Conservation (phyloP, 768 basidiomycete genomes). For the Basidioascus undulatus region DNA sequence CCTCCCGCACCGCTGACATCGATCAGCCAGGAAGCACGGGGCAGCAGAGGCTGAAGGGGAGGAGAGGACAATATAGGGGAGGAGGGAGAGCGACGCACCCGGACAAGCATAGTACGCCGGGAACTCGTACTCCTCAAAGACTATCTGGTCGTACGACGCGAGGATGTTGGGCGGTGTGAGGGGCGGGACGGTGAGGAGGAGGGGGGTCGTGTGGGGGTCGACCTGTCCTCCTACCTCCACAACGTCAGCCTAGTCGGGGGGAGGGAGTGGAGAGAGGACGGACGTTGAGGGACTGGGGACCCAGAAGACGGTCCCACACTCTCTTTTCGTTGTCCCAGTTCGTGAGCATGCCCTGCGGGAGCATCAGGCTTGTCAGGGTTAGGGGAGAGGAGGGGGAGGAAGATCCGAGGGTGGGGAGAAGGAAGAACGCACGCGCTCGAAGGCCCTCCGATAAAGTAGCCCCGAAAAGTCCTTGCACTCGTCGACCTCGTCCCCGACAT, state of each 20-base stretch:
- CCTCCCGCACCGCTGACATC: background rate
- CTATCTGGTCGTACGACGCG: slow-evolving; percentile 78
- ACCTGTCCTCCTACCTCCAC: slow-evolving; percentile 29
- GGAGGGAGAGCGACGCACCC: slow-evolving; percentile 28
- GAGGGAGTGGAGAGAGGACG: too few species aligned
- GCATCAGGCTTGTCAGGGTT: background rate
- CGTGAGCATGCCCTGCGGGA: slow-evolving; percentile 53
- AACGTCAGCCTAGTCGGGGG: background rate
- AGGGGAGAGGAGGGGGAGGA: background rate
- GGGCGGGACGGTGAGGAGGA: slow-evolving; percentile 80
- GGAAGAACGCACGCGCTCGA: slow-evolving; percentile 44
- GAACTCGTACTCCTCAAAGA: slow-evolving; percentile 94
- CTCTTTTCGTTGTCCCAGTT: slow-evolving; percentile 93
- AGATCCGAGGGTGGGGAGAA: background rate
- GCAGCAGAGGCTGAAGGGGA: background rate
- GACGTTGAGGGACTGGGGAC: too few species aligned
- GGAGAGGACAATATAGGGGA: background rate
- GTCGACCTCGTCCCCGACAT: slow-evolving; percentile 62
- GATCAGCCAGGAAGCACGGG: background rate
- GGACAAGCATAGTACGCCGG: slow-evolving; percentile 53
- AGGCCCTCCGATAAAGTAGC: slow-evolving; percentile 56
- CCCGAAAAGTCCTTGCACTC: slow-evolving; percentile 56
- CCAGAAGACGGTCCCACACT: slow-evolving; percentile 83
- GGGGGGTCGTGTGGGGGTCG: slow-evolving; percentile 41
- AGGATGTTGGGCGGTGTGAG: slow-evolving; percentile 82